These are phyloP conservation scores for Begonia loranthoides DNA, from an alignment of 306 rosid species.

Conservation along the genomic window DNA sequence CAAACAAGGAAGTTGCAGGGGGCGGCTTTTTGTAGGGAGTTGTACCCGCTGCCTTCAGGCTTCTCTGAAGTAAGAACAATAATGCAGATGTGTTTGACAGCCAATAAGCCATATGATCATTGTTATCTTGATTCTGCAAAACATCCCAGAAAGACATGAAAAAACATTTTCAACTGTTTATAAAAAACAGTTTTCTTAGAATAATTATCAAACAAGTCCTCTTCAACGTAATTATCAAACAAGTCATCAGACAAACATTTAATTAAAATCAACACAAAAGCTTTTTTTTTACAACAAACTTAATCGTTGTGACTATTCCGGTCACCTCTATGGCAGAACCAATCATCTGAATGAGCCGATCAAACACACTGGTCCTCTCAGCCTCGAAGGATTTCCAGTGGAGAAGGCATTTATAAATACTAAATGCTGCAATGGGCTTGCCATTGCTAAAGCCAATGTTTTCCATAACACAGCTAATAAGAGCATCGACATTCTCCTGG, in stretches of 20 bases:
- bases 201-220: too few relatives aligned
- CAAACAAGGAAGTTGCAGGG: slow-evolving; percentile 82
- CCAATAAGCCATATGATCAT: slow-evolving; percentile 96
- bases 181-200: too few relatives aligned
- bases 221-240: too few relatives aligned
- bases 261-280: too few relatives aligned
- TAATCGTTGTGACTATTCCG: too few relatives aligned
- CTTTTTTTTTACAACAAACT: too few relatives aligned
- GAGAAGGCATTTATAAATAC: slow-evolving; percentile 93
- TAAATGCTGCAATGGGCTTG: slow-evolving; percentile 95
- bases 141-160: slow-evolving; percentile 11
- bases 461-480: slow-evolving; percentile 65
- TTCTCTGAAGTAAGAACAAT: slow-evolving; percentile 79
- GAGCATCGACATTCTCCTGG: slow-evolving; percentile 95
- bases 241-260: too few relatives aligned
- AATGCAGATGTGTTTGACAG: slow-evolving; percentile 82
- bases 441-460: slow-evolving; percentile 83
- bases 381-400: slow-evolving; percentile 99
- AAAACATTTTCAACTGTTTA: background rate
- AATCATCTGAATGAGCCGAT: slow-evolving; percentile 98
- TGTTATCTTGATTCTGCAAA: slow-evolving; percentile 86
- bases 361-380: slow-evolving; percentile 97
- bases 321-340: slow-evolving; percentile 95
- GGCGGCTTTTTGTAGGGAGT: slow-evolving; percentile 62
- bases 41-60: slow-evolving; percentile 66